Percentiles rank a stretch among this genome's conserved stretches.
Evolutionary conservation across 2,329 filamentous ascomycete species (phyloP).

Genomic region (Fusarium fracticaudum): DNA sequence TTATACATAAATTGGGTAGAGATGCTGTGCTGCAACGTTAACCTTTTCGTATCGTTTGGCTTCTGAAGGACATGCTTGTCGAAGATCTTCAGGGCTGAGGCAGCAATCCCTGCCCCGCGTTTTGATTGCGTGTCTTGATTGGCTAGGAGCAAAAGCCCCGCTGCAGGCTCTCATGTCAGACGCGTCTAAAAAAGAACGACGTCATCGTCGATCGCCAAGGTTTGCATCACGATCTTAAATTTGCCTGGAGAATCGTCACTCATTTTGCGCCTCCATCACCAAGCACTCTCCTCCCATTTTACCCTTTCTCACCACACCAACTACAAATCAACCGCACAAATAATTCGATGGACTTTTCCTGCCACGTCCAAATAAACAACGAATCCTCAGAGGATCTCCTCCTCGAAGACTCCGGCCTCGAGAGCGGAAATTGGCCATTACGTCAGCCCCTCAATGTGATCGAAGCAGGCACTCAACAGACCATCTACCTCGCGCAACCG

Average conservation of each 20-base stretch:
- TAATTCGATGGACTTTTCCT: constrained; percentile 20
- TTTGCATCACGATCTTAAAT: constrained; percentile 1
- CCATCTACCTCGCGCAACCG: constrained; percentile 16
- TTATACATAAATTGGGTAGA: accelerated
- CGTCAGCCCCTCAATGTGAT: constrained; percentile 27
- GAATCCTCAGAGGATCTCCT: constrained; percentile 19
- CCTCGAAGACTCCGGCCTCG: constrained; percentile 19
- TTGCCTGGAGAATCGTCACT: neutral
- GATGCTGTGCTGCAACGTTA: too few relatives aligned
- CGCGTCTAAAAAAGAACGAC: constrained; percentile 1
- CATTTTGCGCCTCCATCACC: neutral
- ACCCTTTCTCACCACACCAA: neutral
- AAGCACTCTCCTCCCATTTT: neutral
- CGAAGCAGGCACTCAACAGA: constrained; percentile 16
- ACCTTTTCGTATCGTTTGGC: accelerated
- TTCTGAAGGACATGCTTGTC: neutral
- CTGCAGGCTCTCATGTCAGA: neutral
- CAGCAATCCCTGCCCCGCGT: neutral
- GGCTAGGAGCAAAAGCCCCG: neutral
- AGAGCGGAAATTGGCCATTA: constrained; percentile 20
- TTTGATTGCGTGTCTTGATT: accelerated
- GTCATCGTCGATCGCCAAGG: constrained; percentile 3
- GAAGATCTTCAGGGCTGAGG: neutral
- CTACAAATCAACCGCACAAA: accelerated
- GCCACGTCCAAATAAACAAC: constrained; percentile 16